phyloP scores from a whole-genome alignment of 768 basidiomycete species.

The Vararia minispora region DNA sequence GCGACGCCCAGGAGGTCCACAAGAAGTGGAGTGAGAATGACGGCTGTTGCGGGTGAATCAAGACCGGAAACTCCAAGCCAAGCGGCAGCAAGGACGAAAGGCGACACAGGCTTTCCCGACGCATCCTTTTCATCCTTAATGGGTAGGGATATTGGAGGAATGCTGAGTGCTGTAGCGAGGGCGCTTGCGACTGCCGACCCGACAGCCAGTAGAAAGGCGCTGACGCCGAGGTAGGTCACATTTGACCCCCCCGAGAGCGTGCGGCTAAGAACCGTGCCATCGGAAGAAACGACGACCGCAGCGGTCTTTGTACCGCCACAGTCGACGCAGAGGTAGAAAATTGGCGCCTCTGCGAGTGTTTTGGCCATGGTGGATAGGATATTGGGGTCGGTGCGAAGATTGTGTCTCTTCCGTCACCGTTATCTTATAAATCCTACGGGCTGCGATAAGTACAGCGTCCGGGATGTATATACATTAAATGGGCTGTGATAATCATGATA shows the following conservation, averaged over 20 bases:
- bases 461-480: too few relatives aligned
- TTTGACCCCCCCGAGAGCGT: conserved; percentile 75
- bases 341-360: too few relatives aligned
- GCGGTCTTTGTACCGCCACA: conserved; percentile 88
- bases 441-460: too few relatives aligned
- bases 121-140: conserved; percentile 1
- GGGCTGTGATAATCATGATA: too few relatives aligned
- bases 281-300: conserved; percentile 48
- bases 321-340: conserved; percentile 68
- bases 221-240: conserved; percentile 63
- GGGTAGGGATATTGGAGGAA: conserved; percentile 5
- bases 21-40: conserved; percentile 40
- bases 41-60: conserved; percentile 57
- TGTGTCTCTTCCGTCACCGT: too few relatives aligned
- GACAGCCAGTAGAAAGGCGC: conserved; percentile 48
- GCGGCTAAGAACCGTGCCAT: conserved; percentile 54
- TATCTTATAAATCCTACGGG: too few relatives aligned
- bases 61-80: conserved; percentile 83
- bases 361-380: too few relatives aligned
- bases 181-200: conserved; percentile 40
- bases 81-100: conserved; percentile 45
- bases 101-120: conserved; percentile 1
- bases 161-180: conserved; percentile 20
- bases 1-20: conserved; percentile 50
- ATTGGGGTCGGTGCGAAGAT: too few relatives aligned